These are phyloP conservation scores for Tremella fuciformis DNA, from an alignment of 768 basidiomycete species.

Conservation along the genomic window DNA sequence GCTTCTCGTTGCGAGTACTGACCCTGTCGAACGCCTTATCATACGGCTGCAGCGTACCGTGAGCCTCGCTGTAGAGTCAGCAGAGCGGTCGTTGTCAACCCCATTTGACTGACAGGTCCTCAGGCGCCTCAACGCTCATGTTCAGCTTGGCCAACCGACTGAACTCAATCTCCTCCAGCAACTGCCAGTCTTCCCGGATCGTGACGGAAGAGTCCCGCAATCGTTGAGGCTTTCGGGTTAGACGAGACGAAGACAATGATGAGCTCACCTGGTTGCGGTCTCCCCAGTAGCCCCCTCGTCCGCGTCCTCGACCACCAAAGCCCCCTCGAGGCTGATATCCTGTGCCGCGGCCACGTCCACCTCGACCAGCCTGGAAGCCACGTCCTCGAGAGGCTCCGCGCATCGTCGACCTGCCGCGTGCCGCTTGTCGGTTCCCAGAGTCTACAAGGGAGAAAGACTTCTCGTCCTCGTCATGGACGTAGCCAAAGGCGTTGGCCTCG, in stretches of 20 bases:
- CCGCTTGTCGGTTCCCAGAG: slow-evolving; percentile 56
- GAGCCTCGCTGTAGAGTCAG: slow-evolving; percentile 52
- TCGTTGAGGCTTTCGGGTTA: slow-evolving; percentile 61
- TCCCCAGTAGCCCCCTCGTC: slow-evolving; percentile 55
- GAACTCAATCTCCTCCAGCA: slow-evolving; percentile 97
- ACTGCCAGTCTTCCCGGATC: slow-evolving; percentile 86
- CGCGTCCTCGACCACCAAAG: slow-evolving; percentile 26
- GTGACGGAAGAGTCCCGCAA: slow-evolving; percentile 88
- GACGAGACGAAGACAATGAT: neutral
- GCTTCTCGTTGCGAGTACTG: slow-evolving; percentile 85
- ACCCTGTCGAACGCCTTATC: slow-evolving; percentile 94
- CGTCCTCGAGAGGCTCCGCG: slow-evolving; percentile 26
- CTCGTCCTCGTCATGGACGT: slow-evolving; percentile 98
- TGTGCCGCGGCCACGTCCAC: slow-evolving; percentile 49
- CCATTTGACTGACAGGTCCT: slow-evolving; percentile 67
- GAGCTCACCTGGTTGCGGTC: slow-evolving; percentile 83
- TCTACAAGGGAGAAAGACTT: slow-evolving; percentile 94
- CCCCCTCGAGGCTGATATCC: slow-evolving; percentile 29
- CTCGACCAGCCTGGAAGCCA: slow-evolving; percentile 56
- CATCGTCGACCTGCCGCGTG: slow-evolving; percentile 10
- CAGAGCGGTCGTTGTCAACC: neutral
- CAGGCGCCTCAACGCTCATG: slow-evolving; percentile 88
- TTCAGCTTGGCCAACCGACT: slow-evolving; percentile 83
- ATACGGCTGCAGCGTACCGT: slow-evolving; percentile 87
- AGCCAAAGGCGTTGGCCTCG: slow-evolving; percentile 80